Evolutionary conservation across 495 filamentous ascomycete species (phyloP).

Genomic region (Schizothecium vesticola): DNA sequence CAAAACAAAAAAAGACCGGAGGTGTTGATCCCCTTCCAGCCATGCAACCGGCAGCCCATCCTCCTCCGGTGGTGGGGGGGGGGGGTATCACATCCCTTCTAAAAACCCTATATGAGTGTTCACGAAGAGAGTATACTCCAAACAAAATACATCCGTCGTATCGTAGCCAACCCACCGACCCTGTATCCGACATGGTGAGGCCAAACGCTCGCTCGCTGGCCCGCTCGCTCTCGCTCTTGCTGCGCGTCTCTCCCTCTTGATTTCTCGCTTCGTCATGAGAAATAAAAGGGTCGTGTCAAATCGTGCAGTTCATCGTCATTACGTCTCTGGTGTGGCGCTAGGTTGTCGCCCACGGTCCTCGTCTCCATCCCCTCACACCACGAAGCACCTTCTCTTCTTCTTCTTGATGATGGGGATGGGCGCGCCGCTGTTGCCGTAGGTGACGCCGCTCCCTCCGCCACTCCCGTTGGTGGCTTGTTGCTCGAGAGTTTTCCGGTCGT

Average conservation of each 20-base stretch:
- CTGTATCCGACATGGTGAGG: conserved; percentile 1
- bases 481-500: conserved; percentile 51
- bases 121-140: conserved; percentile 29
- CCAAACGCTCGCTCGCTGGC: background rate
- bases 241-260: background rate
- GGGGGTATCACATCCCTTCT: conserved; percentile 26
- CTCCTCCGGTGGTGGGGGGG: conserved; percentile 1
- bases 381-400: conserved; percentile 54
- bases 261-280: conserved; percentile 20
- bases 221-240: background rate
- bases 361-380: conserved; percentile 14
- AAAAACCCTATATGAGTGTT: conserved; percentile 25
- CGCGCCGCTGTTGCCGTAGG: conserved; percentile 20
- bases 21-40: background rate
- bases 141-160: conserved; percentile 15
- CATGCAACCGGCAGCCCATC: background rate
- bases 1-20: background rate
- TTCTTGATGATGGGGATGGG: conserved; percentile 38
- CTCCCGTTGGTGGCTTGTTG: conserved; percentile 31
- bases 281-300: conserved; percentile 25
- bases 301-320: conserved; percentile 11
- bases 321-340: background rate
- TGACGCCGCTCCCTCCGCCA: conserved; percentile 10
- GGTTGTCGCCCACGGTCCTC: background rate
- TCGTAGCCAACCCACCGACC: conserved; percentile 15